Percentiles rank a stretch among this genome's conserved stretches.
Conservation (phyloP, 2,329 filamentous ascomycete genomes). For the Fusarium transvaalense region DNA sequence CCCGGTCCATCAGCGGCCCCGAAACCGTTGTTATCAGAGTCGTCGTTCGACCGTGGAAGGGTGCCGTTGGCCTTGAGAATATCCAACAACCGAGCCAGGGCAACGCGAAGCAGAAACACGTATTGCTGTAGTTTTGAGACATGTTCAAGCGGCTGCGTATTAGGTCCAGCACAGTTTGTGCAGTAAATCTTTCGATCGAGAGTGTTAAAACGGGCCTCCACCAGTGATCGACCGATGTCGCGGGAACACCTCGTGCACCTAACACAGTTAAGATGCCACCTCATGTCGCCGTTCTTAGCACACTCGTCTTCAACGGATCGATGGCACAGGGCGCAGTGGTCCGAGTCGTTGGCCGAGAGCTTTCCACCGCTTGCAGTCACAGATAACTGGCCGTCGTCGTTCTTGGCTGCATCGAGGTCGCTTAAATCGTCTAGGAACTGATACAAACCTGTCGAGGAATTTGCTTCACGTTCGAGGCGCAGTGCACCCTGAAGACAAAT, state of each 20-base stretch:
- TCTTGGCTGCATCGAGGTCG: slow-evolving; percentile 82
- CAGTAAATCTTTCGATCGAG: slow-evolving; percentile 79
- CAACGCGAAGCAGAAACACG: slow-evolving; percentile 90
- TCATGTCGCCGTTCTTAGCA: slow-evolving; percentile 76
- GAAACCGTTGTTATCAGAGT: slow-evolving; percentile 61
- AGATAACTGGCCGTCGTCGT: slow-evolving; percentile 76
- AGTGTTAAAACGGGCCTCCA: slow-evolving; percentile 78
- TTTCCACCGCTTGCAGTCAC: slow-evolving; percentile 73
- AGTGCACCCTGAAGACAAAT: slow-evolving; percentile 96
- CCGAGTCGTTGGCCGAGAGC: slow-evolving; percentile 80
- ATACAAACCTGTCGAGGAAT: slow-evolving; percentile 79
- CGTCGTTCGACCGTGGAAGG: slow-evolving; percentile 81
- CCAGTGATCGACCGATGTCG: slow-evolving; percentile 76
- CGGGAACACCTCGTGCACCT: slow-evolving; percentile 75
- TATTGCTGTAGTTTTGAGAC: slow-evolving; percentile 94
- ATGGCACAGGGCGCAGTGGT: slow-evolving; percentile 84
- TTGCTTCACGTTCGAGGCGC: slow-evolving; percentile 87
- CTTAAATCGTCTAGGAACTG: slow-evolving; percentile 86
- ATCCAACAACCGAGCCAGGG: slow-evolving; percentile 87
- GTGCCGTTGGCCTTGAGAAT: slow-evolving; percentile 88
- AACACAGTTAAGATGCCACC: slow-evolving; percentile 88
- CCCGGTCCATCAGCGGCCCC: slow-evolving; percentile 55
- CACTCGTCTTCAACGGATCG: slow-evolving; percentile 97
- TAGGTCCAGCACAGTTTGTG: slow-evolving; percentile 70
- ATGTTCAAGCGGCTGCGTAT: slow-evolving; percentile 71